Base-by-base conservation (phyloP, 345 rosid genomes). In the Theobroma cacao region DNA sequence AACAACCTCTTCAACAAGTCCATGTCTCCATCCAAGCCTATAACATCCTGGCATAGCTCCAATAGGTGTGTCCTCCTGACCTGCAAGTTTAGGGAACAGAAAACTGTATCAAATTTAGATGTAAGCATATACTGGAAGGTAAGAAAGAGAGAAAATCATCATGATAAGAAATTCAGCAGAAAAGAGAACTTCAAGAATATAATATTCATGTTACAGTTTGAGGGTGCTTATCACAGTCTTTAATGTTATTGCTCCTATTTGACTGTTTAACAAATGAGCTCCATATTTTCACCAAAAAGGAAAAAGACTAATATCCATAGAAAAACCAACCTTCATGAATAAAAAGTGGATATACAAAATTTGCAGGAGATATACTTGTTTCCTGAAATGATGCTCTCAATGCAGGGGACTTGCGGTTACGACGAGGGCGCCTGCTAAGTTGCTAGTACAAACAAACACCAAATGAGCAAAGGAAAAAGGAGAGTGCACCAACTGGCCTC, bases 41-140 rank as follows among this genome's bases (percentile, higher is more conserved):
- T 89, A 93, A 81, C 98, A 95, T 77, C 99, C 98, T 11, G 99
- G 99, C 99, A 95, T 95, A 30, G 99, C 99, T 83, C 99, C 99
- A 85, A 95, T 95, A 50, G 97, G 99, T 0, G 97, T 88, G 77
- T 95, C 99, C 75, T 95, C 98, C 83, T 90, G 94, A 63, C 98
- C 98, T 93, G 84, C 77, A 84, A 80, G 68, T 61, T 45, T 70
- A 58, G 65, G 47, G 47, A 72, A 63, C 45, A 58, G 65, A 41
- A 45, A 72, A 63, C 45, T 24, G 63, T 28, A 61, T 17, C 45
- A 61, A 26, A 18, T 20, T n/a, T 41, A 43, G 69, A 74, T 17
- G 22, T 48, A 60, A 60, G 2, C 61, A 73, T 20, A 75, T 41
- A 52, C 22, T 0, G 9, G 53, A 4, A 65, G 38, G 13, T 38